phyloP scores from a whole-genome alignment of 1,139 yeast genomes.

The Blastobotrys arbuscula region DNA sequence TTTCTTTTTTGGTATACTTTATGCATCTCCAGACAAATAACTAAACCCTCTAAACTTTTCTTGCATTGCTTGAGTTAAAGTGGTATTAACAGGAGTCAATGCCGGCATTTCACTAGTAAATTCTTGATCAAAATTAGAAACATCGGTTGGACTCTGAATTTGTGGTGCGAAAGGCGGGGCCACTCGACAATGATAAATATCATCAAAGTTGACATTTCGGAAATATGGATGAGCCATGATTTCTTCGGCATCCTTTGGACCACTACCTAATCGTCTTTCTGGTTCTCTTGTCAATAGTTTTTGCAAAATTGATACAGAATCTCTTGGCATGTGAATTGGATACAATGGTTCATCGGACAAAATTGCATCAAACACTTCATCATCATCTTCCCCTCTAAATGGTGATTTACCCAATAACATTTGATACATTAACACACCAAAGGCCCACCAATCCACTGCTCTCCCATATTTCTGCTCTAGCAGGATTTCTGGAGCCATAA shows the following conservation, averaged over 20 bases:
- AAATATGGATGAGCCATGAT: constrained; percentile 95
- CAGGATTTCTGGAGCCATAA: constrained; percentile 97
- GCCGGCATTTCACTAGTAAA: constrained; percentile 94
- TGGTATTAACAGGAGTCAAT: constrained; percentile 88
- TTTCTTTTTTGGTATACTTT: no score
- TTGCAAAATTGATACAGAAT: constrained; percentile 89
- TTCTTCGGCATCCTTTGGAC: constrained; percentile 83
- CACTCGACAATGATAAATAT: constrained; percentile 63
- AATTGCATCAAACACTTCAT: constrained; percentile 96
- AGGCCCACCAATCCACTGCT: constrained; percentile 99
- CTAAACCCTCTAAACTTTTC: constrained; percentile 97
- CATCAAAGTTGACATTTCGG: constrained; percentile 85
- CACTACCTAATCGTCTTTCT: constrained; percentile 70
- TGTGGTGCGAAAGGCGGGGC: constrained; percentile 70
- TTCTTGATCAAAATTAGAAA: constrained; percentile 88
- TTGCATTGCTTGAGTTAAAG: constrained; percentile 81
- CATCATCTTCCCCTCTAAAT: constrained; percentile 97
- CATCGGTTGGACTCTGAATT: constrained; percentile 80
- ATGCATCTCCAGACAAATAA: constrained; percentile 63
- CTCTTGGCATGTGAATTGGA: constrained; percentile 97
- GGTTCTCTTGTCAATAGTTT: constrained; percentile 90
- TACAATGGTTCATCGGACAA: constrained; percentile 95
- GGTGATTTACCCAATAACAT: constrained; percentile 97
- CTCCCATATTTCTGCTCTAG: constrained; percentile 88
- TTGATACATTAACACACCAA: constrained; percentile 92